phyloP scores from a whole-genome alignment of 192 early-diverging fungal genomes.

The Ambispora gerdemannii region DNA sequence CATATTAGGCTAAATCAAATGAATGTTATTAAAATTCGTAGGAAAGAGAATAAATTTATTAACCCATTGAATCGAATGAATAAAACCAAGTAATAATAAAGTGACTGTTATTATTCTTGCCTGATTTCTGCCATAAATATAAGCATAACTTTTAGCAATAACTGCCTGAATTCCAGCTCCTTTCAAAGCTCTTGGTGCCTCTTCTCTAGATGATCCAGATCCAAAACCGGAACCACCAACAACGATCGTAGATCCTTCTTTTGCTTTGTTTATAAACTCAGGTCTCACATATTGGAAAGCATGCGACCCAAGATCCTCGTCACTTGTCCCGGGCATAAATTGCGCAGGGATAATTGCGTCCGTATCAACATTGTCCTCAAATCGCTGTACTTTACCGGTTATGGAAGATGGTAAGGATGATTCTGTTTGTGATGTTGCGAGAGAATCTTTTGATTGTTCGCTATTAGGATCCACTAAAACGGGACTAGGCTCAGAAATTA shows the following conservation, averaged over 20 bases:
- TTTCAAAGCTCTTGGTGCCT: slow-evolving; percentile 72
- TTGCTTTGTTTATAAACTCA: slow-evolving; percentile 65
- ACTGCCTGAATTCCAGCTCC: slow-evolving; percentile 70
- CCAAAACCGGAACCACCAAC: slow-evolving; percentile 74
- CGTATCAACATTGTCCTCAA: slow-evolving; percentile 75
- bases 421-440: slow-evolving; percentile 28
- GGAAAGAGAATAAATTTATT: no score
- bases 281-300: slow-evolving; percentile 73
- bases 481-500: slow-evolving; percentile 65
- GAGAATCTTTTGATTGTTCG: slow-evolving; percentile 7
- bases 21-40: not conserved
- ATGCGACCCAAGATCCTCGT: slow-evolving; percentile 66
- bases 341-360: slow-evolving; percentile 78
- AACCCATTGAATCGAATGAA: no score
- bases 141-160: slow-evolving; percentile 78
- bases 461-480: slow-evolving; percentile 39
- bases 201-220: slow-evolving; percentile 74
- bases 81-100: not conserved
- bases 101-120: not conserved
- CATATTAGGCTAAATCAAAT: slow-evolving; percentile 58
- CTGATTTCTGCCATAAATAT: slow-evolving; percentile 81
- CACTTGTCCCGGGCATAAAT: slow-evolving; percentile 69
- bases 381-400: slow-evolving; percentile 65
- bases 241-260: slow-evolving; percentile 64
- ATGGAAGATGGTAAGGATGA: slow-evolving; percentile 48